These are phyloP conservation scores for Zymoseptoria pseudotritici DNA, from an alignment of 2,329 filamentous ascomycete genomes.

Conservation along the genomic window DNA sequence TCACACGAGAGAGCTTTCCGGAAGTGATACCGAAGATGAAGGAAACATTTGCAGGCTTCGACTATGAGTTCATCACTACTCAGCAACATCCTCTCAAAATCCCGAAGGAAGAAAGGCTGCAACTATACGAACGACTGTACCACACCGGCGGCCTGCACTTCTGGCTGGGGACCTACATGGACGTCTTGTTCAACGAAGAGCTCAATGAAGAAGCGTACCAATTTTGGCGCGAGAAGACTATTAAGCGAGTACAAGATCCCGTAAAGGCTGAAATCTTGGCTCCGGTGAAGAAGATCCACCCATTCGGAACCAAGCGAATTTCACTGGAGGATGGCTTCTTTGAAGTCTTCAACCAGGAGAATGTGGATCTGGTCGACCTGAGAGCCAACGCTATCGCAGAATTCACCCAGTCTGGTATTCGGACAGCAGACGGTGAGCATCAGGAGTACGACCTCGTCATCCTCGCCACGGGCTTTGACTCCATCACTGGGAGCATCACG, in stretches of 20 bases:
- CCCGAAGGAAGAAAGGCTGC: constrained; percentile 2
- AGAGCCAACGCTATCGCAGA: constrained; percentile 34
- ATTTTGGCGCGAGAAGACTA: constrained; percentile 35
- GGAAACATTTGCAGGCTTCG: constrained; percentile 38
- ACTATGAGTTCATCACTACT: constrained; percentile 29
- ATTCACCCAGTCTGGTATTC: constrained; percentile 31
- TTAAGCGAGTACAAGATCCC: constrained; percentile 38
- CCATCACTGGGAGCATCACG: constrained; percentile 24
- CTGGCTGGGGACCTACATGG: constrained; percentile 32
- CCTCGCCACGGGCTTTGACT: constrained; percentile 38
- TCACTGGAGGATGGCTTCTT: constrained; percentile 48
- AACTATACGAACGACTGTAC: constrained; percentile 6
- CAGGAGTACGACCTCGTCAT: constrained; percentile 35
- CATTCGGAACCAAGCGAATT: constrained; percentile 9
- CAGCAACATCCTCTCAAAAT: constrained; percentile 2
- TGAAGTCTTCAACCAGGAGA: constrained; percentile 35
- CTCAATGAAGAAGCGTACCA: constrained; percentile 47
- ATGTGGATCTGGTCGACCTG: constrained; percentile 37
- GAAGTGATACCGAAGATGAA: constrained; percentile 43
- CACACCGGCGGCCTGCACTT: constrained; percentile 24
- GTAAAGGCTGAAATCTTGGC: constrained; percentile 49
- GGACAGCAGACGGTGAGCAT: constrained; percentile 30
- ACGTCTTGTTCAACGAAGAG: constrained; percentile 39
- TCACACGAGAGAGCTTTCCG: constrained; percentile 21
- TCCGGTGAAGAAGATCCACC: constrained; percentile 41